Evolutionary conservation across 1,284 basidiomycete genomes (phyloP).

Genomic region (Porodaedalea pini): DNA sequence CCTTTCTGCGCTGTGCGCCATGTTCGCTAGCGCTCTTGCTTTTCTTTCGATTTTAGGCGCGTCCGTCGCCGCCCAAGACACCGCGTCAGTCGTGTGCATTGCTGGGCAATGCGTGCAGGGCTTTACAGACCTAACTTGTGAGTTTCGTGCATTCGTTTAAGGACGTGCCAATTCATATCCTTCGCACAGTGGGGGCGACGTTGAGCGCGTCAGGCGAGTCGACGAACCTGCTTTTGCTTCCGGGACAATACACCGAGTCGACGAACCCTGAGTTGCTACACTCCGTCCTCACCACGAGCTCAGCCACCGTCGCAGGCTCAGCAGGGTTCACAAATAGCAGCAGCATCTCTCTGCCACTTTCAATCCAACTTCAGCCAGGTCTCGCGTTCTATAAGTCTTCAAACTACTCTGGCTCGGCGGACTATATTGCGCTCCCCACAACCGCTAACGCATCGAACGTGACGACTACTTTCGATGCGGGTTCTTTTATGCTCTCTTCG

Average conservation of each 20-base stretch:
- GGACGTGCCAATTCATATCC: background rate
- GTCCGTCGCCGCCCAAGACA: conserved; percentile 41
- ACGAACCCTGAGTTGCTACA: conserved; percentile 71
- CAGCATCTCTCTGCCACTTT: conserved; percentile 56
- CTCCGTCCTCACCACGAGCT: conserved; percentile 57
- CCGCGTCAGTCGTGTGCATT: conserved; percentile 61
- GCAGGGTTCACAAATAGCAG: conserved; percentile 53
- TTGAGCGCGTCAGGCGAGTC: conserved; percentile 52
- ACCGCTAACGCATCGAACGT: conserved; percentile 41
- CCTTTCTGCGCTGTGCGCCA: conserved; percentile 33
- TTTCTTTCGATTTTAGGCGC: conserved; percentile 39
- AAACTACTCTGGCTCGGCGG: conserved; percentile 59
- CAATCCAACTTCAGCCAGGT: conserved; percentile 61
- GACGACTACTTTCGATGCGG: conserved; percentile 49
- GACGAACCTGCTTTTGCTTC: conserved; percentile 58
- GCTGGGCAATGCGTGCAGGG: conserved; percentile 79
- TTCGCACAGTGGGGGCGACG: conserved; percentile 55
- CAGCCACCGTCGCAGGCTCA: conserved; percentile 52
- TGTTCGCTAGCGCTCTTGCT: conserved; percentile 45
- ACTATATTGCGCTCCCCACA: conserved; percentile 54
- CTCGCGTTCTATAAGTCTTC: conserved; percentile 55
- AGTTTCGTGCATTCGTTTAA: conserved; percentile 27
- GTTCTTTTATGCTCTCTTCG: conserved; percentile 58
- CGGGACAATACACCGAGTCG: conserved; percentile 66
- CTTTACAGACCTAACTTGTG: conserved; percentile 65